Conservation (phyloP, 1,139 yeast genomes). For the Blastobotrys persicus region DNA sequence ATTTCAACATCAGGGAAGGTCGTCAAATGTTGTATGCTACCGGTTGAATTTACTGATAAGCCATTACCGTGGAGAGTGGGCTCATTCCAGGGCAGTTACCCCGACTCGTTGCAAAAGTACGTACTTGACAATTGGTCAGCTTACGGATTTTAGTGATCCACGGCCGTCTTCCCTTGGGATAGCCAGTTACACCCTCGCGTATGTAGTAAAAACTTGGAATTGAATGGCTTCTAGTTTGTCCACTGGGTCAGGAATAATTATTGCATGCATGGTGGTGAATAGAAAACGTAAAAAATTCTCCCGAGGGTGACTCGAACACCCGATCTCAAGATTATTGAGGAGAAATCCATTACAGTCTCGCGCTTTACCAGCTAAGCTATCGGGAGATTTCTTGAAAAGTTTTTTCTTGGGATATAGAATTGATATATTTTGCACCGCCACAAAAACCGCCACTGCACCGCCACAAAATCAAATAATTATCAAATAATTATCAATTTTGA, state of each 20-base stretch:
- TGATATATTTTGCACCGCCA: no score
- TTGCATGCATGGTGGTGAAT: neutral
- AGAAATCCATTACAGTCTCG: constrained; percentile 64
- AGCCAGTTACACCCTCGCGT: no score
- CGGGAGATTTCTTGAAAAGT: constrained; percentile 44
- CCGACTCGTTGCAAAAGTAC: neutral
- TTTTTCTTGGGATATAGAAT: neutral
- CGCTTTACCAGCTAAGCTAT: constrained; percentile 83
- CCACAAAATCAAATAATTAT: no score
- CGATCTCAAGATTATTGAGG: constrained; percentile 64
- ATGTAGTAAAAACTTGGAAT: no score
- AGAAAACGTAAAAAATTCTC: constrained; percentile 41
- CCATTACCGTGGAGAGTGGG: neutral
- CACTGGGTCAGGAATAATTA: no score
- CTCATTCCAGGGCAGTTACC: neutral
- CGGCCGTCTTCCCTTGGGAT: no score
- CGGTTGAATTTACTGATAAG: neutral
- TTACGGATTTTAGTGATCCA: constrained; percentile 6
- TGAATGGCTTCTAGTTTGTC: no score
- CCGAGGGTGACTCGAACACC: constrained; percentile 85
- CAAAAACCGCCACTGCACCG: no score
- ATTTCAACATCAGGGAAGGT: neutral
- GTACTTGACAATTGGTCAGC: constrained; percentile 5
- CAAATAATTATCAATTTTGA: no score
- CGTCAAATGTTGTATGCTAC: neutral